These are phyloP conservation scores for Diplocarpon mali DNA, from an alignment of 2,329 filamentous ascomycete genomes.

Conservation along the genomic window DNA sequence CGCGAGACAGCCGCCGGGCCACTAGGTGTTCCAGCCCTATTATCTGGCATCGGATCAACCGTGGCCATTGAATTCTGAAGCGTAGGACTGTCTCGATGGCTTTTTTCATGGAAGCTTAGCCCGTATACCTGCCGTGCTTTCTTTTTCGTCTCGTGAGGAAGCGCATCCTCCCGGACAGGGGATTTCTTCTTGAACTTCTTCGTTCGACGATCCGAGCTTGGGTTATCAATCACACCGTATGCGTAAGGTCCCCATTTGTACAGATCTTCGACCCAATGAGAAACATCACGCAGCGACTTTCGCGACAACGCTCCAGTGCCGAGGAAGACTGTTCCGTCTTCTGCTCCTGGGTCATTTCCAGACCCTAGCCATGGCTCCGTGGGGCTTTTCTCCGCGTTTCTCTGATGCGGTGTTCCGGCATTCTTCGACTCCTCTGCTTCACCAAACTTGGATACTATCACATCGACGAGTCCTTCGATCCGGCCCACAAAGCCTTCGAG, in stretches of 20 bases:
- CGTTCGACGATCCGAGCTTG: constrained; percentile 47
- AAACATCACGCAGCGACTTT: constrained; percentile 59
- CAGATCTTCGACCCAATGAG: constrained; percentile 80
- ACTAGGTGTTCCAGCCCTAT: constrained; percentile 2
- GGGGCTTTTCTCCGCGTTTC: constrained; percentile 13
- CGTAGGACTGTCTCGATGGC: not conserved
- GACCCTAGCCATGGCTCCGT: constrained; percentile 58
- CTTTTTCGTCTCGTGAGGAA: constrained; percentile 9
- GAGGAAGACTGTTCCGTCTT: constrained; percentile 80
- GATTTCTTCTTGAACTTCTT: constrained; percentile 31
- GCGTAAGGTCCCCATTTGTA: constrained; percentile 75
- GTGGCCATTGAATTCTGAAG: constrained; percentile 1
- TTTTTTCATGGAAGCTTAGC: constrained; percentile 3
- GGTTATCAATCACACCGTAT: constrained; percentile 76
- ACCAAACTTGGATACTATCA: constrained; percentile 81
- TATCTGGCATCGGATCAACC: constrained; percentile 9
- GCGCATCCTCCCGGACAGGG: constrained; percentile 24
- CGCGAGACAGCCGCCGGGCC: constrained; percentile 3
- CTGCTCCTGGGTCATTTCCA: constrained; percentile 53
- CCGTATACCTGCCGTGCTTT: constrained; percentile 9
- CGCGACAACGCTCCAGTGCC: constrained; percentile 65
- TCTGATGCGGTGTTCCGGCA: constrained; percentile 6
- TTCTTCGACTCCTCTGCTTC: constrained; percentile 21
- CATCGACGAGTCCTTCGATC: constrained; percentile 75
- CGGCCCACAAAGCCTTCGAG: constrained; percentile 75